Evolutionary conservation across 495 filamentous ascomycete species (phyloP).

Genomic region (Neurospora intermedia): DNA sequence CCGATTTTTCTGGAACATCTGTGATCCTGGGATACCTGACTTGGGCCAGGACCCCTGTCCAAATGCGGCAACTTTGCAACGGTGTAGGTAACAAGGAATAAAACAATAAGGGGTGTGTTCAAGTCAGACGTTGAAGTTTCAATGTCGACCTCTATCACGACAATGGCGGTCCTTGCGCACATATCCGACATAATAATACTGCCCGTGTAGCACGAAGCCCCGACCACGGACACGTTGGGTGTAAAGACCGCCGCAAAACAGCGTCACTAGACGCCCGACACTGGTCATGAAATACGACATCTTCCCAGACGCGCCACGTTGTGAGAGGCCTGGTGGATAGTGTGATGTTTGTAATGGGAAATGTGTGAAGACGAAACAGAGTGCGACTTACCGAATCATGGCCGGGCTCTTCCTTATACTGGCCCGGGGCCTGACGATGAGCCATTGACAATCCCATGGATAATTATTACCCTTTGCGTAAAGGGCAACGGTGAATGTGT

Average conservation of each 20-base stretch:
- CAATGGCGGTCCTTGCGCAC: neutral
- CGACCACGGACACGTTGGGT: neutral
- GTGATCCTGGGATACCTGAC: conserved; percentile 14
- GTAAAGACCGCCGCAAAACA: neutral
- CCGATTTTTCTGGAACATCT: conserved; percentile 27
- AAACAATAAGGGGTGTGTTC: neutral
- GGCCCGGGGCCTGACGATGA: conserved; percentile 29
- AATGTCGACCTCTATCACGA: neutral
- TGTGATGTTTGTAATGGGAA: neutral
- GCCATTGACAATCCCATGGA: conserved; percentile 30
- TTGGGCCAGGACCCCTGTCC: neutral
- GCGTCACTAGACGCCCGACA: neutral
- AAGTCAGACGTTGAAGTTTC: neutral
- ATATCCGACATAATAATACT: neutral
- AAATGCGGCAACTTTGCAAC: neutral
- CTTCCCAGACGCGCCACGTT: neutral
- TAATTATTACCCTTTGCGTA: neutral
- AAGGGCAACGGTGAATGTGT: neutral
- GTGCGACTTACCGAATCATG: conserved; percentile 26
- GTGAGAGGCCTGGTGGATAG: neutral
- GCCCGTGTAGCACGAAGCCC: neutral
- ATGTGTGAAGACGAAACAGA: conserved; percentile 2
- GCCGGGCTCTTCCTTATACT: conserved; percentile 26
- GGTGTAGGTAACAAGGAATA: neutral
- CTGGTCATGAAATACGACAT: neutral